These are phyloP conservation scores for Pleurotus djamor DNA, from an alignment of 768 basidiomycete genomes.

Conservation along the genomic window DNA sequence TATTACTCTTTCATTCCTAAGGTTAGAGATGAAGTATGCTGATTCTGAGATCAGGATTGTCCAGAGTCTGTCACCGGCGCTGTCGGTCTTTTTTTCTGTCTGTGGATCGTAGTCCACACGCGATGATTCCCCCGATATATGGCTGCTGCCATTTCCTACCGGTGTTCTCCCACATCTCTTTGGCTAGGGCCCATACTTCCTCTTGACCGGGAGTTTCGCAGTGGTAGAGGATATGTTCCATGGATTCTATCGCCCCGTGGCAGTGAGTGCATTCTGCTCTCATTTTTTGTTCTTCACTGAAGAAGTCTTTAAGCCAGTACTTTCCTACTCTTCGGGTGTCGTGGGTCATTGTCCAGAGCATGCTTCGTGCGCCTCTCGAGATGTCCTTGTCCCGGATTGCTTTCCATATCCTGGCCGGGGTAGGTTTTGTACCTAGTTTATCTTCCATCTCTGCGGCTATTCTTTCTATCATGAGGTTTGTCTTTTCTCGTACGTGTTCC, in stretches of 20 bases:
- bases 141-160: conserved; percentile 5
- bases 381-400: conserved; percentile 11
- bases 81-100: neutral
- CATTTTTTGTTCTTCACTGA: conserved; percentile 11
- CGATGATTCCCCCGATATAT: conserved; percentile 15
- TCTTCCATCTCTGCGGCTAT: conserved; percentile 6
- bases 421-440: neutral
- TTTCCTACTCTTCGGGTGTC: conserved; percentile 17
- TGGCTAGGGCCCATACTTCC: conserved; percentile 17
- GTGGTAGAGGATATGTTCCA: conserved; percentile 26
- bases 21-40: conserved; percentile 16
- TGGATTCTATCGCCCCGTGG: conserved; percentile 13
- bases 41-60: conserved; percentile 14
- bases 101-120: conserved; percentile 9
- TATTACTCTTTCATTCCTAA: conserved; percentile 14
- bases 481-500: neutral
- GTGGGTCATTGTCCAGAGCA: conserved; percentile 22
- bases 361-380: neutral
- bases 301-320: conserved; percentile 17
- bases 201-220: conserved; percentile 19
- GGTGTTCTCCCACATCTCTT: conserved; percentile 14
- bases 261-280: conserved; percentile 14
- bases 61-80: conserved; percentile 6
- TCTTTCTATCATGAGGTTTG: neutral
- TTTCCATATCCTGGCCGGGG: conserved; percentile 10